These are phyloP conservation scores for Dendrothele bispora DNA, from an alignment of 768 basidiomycete genomes.

Conservation along the genomic window DNA sequence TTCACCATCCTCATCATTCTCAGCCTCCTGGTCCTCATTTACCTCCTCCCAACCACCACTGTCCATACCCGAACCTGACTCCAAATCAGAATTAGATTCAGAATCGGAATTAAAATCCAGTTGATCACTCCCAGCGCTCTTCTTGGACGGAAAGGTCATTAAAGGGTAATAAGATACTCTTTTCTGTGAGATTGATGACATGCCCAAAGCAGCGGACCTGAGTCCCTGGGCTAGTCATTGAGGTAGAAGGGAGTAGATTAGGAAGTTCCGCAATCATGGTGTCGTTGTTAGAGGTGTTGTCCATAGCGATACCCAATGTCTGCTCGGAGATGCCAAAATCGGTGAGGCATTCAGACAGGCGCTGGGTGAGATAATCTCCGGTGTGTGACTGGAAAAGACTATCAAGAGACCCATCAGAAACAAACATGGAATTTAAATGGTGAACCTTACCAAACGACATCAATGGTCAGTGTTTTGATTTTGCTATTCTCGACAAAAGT, in stretches of 20 bases:
- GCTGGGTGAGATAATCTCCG: neutral
- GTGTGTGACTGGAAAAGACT: neutral
- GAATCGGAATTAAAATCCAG: neutral
- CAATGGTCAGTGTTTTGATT: neutral
- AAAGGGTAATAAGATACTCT: neutral
- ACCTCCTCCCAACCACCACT: too few species aligned
- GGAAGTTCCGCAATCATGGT: neutral
- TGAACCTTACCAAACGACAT: neutral
- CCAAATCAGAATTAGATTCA: neutral
- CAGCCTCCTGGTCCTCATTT: too few species aligned
- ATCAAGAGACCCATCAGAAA: neutral
- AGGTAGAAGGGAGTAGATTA: neutral
- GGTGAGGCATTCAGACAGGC: neutral
- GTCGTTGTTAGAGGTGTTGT: conserved; percentile 2
- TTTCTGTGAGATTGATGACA: neutral
- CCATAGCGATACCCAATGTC: neutral
- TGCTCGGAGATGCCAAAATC: neutral
- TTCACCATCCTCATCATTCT: too few species aligned
- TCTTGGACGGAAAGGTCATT: neutral
- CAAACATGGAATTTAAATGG: too few species aligned
- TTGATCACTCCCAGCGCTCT: neutral
- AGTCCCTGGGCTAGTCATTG: neutral
- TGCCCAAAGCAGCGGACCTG: neutral
- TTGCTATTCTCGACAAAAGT: conserved; percentile 9
- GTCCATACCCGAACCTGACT: neutral